A percentile compares a stretch with the other conserved stretches of the same genome.
Conservation (phyloP, 345 rosid species). For the Hevea brasiliensis region DNA sequence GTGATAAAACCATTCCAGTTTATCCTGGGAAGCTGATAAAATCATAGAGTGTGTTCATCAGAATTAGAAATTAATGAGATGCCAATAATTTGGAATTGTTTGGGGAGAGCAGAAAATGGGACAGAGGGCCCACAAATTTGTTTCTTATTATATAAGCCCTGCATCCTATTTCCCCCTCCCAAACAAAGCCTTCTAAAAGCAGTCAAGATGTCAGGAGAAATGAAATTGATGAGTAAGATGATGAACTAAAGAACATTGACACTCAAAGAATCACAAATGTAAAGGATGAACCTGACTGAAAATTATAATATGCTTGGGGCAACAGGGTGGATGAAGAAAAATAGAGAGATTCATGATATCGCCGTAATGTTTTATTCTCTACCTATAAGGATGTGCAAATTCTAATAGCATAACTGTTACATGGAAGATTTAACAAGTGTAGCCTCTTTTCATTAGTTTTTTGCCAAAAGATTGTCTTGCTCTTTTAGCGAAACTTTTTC, state of each 20-base stretch:
- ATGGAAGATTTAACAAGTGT: constrained; percentile 7
- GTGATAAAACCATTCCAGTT: neutral
- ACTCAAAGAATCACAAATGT: neutral
- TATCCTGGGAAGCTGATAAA: constrained; percentile 5
- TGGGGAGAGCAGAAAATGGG: too few relatives aligned
- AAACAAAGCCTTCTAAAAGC: neutral
- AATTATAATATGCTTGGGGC: neutral
- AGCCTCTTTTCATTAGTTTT: constrained; percentile 14
- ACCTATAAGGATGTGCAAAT: neutral
- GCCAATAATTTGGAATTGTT: neutral
- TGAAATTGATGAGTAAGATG: neutral
- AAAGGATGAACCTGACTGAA: neutral
- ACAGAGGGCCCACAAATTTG: too few relatives aligned
- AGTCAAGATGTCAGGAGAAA: neutral
- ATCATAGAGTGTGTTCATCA: neutral
- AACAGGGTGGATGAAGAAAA: neutral
- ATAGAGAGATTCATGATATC: constrained; percentile 8
- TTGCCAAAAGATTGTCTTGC: neutral
- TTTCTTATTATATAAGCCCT: too few relatives aligned
- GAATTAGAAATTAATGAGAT: neutral
- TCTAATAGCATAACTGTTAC: constrained; percentile 2
- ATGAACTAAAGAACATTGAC: neutral
- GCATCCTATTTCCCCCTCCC: too few relatives aligned
- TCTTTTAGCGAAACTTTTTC: too few relatives aligned
- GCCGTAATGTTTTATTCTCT: constrained; percentile 1